Percentiles rank a stretch among this genome's conserved stretches.
Evolutionary conservation across 257 asterid species (phyloP).

Genomic region (Plantago elongata): DNA sequence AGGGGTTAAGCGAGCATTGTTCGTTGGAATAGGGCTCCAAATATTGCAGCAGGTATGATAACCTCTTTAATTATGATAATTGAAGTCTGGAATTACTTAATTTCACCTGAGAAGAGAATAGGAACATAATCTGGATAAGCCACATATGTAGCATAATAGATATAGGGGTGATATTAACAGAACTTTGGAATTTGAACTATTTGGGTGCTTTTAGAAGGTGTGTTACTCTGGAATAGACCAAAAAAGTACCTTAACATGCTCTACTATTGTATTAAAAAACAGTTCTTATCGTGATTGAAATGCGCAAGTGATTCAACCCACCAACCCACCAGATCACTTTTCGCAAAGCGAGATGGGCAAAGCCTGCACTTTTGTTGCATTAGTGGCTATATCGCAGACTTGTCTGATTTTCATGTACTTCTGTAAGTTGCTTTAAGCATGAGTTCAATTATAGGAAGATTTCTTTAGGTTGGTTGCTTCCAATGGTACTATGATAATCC

Average conservation of each 20-base stretch:
- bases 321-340: background rate
- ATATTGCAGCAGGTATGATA: conserved; percentile 66
- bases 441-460: no score
- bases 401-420: background rate
- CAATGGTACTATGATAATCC: background rate
- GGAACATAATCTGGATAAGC: no score
- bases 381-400: background rate
- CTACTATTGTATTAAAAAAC: no score
- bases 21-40: conserved; percentile 74
- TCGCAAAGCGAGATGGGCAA: background rate
- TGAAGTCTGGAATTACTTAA: no score
- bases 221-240: no score
- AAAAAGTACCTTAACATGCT: no score
- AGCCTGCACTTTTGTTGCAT: conserved; percentile 1
- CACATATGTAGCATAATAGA: no score
- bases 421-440: background rate
- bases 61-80: background rate
- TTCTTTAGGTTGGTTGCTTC: background rate
- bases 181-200: no score
- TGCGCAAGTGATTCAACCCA: background rate
- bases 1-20: conserved; percentile 65
- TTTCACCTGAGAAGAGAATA: no score
- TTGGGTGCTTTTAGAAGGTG: no score
- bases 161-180: no score
- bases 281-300: no score